Base-by-base conservation (phyloP, 2,329 filamentous ascomycete genomes). In the Venturia pyrina region DNA sequence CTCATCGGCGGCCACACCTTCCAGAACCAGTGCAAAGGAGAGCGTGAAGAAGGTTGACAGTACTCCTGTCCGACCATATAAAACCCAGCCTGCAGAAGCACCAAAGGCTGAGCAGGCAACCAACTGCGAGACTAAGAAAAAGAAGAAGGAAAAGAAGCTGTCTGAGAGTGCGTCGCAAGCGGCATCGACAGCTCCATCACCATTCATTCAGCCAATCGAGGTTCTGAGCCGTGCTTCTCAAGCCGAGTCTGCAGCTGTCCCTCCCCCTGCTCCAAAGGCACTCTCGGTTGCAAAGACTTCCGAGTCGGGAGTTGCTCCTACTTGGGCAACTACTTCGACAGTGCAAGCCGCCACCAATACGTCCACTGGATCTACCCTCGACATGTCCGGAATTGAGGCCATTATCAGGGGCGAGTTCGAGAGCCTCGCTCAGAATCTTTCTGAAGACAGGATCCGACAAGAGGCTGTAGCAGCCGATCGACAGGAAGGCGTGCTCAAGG, bases 81-180 rank as follows among this genome's bases (percentile, higher is more conserved):
- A 63, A 28, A 10, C 21, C 28, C 56, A 43, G 13, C n/a, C 37
- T 37, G 24, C 21, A 4, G 56, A 66, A 40, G 46, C 59, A 50
- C 62, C 28, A 24, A 64, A 65, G 32, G 34, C 50, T 40, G 63
- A 65, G 24, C 53, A 59, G 24, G 15, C 13, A 68, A 71, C 60
- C 65, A 78, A 78, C 59, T 74, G 68, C 0, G 89, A 91, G 71
- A 89, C 88, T 79, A 90, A 85, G 73, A 84, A 91, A 81, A 93
- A 91, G 81, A 84, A 82, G 67, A 72, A 74, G 0, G 74, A 76
- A 1, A 73, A 78, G 48, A 65, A 65, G 37, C 17, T 43, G 19
- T 24, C 21, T 10, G 63, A 57, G 28, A 43, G n/a, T 28, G 60
- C 60, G 21, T 21, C 43, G 15, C 44, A 65, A 57, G 21, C 63